Percentiles rank a stretch among this genome's conserved stretches.
phyloP scores from a whole-genome alignment of 768 basidiomycete genomes.

The Boletus speciosus region DNA sequence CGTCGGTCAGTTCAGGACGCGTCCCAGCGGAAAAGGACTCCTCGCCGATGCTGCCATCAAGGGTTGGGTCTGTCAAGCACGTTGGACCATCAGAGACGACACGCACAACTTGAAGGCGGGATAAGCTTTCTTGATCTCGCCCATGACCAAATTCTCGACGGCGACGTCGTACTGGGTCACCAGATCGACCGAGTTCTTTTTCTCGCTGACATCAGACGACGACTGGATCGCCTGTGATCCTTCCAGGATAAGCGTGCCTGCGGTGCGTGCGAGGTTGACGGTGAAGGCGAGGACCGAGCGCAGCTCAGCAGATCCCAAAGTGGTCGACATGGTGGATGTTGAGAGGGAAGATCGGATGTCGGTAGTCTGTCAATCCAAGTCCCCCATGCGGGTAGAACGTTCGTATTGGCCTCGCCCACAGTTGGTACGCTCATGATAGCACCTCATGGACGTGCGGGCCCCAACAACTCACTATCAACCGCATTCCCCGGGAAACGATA shows the following conservation, averaged over 20 bases:
- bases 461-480: neutral
- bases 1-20: constrained; percentile 69
- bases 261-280: constrained; percentile 63
- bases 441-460: constrained; percentile 5
- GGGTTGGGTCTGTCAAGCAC: neutral
- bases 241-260: constrained; percentile 72
- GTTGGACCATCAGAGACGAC: neutral
- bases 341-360: neutral
- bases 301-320: constrained; percentile 43
- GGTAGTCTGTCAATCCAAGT: neutral
- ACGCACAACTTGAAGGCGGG: constrained; percentile 83
- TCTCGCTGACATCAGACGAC: constrained; percentile 63
- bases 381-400: neutral
- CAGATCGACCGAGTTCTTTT: constrained; percentile 92
- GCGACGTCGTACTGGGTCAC: constrained; percentile 93
- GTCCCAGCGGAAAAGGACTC: constrained; percentile 84
- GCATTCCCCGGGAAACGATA: neutral
- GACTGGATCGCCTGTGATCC: constrained; percentile 72
- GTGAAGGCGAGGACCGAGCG: constrained; percentile 66
- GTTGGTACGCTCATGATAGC: neutral
- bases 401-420: neutral
- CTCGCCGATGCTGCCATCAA: constrained; percentile 74
- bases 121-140: constrained; percentile 60
- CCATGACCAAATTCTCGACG: constrained; percentile 82
- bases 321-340: constrained; percentile 28